phyloP scores from a whole-genome alignment of 2,329 filamentous ascomycete species.

The Fusarium sp. region DNA sequence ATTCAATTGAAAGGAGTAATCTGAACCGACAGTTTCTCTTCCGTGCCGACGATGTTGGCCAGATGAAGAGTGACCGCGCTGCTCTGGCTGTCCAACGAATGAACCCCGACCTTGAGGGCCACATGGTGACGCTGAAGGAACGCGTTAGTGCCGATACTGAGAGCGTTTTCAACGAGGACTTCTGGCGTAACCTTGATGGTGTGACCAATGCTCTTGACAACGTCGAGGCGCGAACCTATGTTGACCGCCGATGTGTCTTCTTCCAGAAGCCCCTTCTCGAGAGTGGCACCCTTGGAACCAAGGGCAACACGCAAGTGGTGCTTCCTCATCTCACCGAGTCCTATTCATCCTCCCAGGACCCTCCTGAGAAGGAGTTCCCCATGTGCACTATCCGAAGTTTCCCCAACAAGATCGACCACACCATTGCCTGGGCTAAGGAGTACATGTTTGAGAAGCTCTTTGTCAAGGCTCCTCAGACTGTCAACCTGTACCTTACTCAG shows the following conservation, averaged over 20 bases:
- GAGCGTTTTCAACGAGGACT: slow-evolving; percentile 92
- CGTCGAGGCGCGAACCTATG: slow-evolving; percentile 95
- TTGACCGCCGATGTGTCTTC: slow-evolving; percentile 96
- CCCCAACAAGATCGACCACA: slow-evolving; percentile 98
- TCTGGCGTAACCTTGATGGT: slow-evolving; percentile 89
- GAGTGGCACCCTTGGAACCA: slow-evolving; percentile 97
- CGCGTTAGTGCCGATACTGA: slow-evolving; percentile 94
- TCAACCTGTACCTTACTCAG: slow-evolving; percentile 93
- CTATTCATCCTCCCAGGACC: slow-evolving; percentile 95
- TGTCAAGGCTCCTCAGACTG: slow-evolving; percentile 92
- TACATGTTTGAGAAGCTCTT: slow-evolving; percentile 92
- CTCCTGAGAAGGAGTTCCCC: slow-evolving; percentile 97
- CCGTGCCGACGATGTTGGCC: slow-evolving; percentile 91
- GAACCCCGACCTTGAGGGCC: slow-evolving; percentile 92
- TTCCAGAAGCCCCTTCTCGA: slow-evolving; percentile 97
- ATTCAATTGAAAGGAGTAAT: slow-evolving; percentile 99
- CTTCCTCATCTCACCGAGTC: slow-evolving; percentile 94
- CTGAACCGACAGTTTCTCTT: slow-evolving; percentile 98
- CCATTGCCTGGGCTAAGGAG: slow-evolving; percentile 97
- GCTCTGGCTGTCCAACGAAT: slow-evolving; percentile 91
- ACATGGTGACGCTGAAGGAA: slow-evolving; percentile 89
- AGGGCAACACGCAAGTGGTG: slow-evolving; percentile 98
- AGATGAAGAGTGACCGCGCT: slow-evolving; percentile 96
- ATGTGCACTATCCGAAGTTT: slow-evolving; percentile 99
- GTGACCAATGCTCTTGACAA: slow-evolving; percentile 99